Base-by-base conservation (phyloP, 1,139 yeast genomes). In the Blastobotrys raffinosifermentans region DNA sequence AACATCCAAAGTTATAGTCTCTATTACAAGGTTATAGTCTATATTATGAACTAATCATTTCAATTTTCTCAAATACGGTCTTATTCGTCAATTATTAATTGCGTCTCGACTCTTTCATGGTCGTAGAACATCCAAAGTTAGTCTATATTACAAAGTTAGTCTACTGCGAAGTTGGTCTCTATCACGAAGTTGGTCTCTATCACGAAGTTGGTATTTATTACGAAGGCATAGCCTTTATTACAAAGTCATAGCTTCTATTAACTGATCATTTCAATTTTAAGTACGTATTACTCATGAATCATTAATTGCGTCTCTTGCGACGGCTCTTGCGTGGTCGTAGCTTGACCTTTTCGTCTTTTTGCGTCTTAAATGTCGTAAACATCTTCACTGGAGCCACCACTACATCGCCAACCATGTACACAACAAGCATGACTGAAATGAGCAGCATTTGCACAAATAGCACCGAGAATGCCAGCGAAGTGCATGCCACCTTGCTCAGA, bases 351-450 rank as follows among this genome's bases (percentile, higher is more conserved):
- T n/a, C n/a, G n/a, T n/a, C n/a, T n/a, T n/a, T n/a, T n/a, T n/a
- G n/a, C n/a, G n/a, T n/a, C n/a, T n/a, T n/a, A n/a, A n/a, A n/a
- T n/a, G n/a, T 27, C 16, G 4, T 22, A 26, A 29, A 23, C 6
- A 14, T 6, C 15, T 25, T 39, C 16, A 34, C 35, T 5, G 57
- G 55, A n/a, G 42, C 26, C 9, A 44, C 32, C 15, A 54, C 17
- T 5, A 45, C 27, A 34, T 55, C 59, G 11, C 60, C 60, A 13
- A 55, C 35, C 10, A 51, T 41, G 32, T 48, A 54, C 8, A 48
- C 54, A n/a, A 48, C 11, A 2, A 54, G 49, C 58, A 55, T 54
- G 9, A 53, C 31, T 10, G 51, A 42, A n/a, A 55, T 38, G 17
- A 55, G 43, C n/a, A 45, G 29, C 15, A 55, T 40, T 32, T 55